Percentiles rank a stretch among this genome's conserved stretches.
phyloP scores from a whole-genome alignment of 768 basidiomycete species.

The Paxillus rubicundulus region DNA sequence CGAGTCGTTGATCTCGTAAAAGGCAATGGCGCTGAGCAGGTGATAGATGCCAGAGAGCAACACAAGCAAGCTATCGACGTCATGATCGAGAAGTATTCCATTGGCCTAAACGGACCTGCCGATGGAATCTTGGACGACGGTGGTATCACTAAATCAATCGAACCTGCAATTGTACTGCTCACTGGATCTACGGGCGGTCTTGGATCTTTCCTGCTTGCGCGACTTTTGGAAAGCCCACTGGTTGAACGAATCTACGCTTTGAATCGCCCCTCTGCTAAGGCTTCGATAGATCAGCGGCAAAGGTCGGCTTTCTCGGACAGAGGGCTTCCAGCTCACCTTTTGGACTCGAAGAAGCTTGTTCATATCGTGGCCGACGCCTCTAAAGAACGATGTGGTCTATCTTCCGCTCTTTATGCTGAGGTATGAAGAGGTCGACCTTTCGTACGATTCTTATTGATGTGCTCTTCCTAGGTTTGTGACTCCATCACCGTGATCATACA shows the following conservation, averaged over 20 bases:
- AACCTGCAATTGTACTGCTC: slow-evolving; percentile 31
- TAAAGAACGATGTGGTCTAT: slow-evolving; percentile 30
- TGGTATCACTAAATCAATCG: neutral
- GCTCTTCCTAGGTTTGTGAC: slow-evolving; percentile 25
- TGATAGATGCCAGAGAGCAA: slow-evolving; percentile 1
- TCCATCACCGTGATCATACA: slow-evolving; percentile 40
- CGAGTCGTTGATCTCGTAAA: slow-evolving; percentile 13
- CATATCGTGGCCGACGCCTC: slow-evolving; percentile 35
- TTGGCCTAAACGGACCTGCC: slow-evolving; percentile 11
- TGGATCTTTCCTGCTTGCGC: slow-evolving; percentile 35
- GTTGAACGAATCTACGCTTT: slow-evolving; percentile 33
- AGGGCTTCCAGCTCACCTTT: slow-evolving; percentile 26
- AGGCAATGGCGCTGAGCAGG: neutral
- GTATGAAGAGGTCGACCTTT: neutral
- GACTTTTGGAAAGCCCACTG: slow-evolving; percentile 19
- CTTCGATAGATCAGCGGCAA: slow-evolving; percentile 27
- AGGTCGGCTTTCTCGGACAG: slow-evolving; percentile 27
- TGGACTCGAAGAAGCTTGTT: slow-evolving; percentile 32
- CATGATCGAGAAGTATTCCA: slow-evolving; percentile 42
- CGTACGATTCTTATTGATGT: neutral
- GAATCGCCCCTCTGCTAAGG: slow-evolving; percentile 28
- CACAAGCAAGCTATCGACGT: slow-evolving; percentile 29
- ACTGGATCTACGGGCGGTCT: slow-evolving; percentile 43
- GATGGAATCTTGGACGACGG: slow-evolving; percentile 9
- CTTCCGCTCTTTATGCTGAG: slow-evolving; percentile 17